Evolutionary conservation across 1,284 basidiomycete species (phyloP).

Genomic region (Cystobasidiaceae sp.): DNA sequence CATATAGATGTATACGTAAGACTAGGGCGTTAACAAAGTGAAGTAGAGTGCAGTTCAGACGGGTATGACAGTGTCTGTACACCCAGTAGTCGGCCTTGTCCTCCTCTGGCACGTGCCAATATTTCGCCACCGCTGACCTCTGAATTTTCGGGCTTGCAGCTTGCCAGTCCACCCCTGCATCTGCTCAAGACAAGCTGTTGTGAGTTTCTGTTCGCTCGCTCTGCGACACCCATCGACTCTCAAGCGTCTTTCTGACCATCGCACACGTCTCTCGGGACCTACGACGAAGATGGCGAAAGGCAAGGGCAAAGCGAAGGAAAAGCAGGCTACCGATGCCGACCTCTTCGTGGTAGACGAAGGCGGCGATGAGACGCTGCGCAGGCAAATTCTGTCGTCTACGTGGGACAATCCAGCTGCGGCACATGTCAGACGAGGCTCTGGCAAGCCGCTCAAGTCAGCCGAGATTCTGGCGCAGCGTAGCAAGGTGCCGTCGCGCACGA

Average conservation of each 20-base stretch:
- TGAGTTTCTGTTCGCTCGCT: too few relatives aligned
- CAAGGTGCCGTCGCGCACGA: constrained; percentile 62
- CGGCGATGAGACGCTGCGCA: constrained; percentile 58
- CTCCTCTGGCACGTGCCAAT: too few relatives aligned
- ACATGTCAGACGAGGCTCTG: constrained; percentile 40
- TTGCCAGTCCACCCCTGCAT: too few relatives aligned
- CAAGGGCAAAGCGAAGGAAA: constrained; percentile 45
- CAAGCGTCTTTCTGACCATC: too few relatives aligned
- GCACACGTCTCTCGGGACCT: too few relatives aligned
- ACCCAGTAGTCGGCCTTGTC: too few relatives aligned
- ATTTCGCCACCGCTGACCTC: too few relatives aligned
- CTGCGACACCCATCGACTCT: too few relatives aligned
- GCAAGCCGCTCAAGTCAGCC: constrained; percentile 62
- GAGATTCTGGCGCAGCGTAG: constrained; percentile 79
- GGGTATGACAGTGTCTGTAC: too few relatives aligned
- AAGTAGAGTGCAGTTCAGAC: too few relatives aligned
- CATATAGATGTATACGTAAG: neutral
- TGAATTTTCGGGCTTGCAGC: too few relatives aligned
- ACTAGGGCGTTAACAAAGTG: neutral
- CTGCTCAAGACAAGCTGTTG: too few relatives aligned
- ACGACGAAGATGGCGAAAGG: constrained; percentile 28
- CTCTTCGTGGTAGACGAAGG: constrained; percentile 72
- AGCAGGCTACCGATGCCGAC: constrained; percentile 63
- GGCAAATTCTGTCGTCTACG: constrained; percentile 29
- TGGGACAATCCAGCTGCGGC: constrained; percentile 42